These are phyloP conservation scores for Pythium grandisporangium DNA, from an alignment of 352 stramenopile genomes.

Conservation along the genomic window DNA sequence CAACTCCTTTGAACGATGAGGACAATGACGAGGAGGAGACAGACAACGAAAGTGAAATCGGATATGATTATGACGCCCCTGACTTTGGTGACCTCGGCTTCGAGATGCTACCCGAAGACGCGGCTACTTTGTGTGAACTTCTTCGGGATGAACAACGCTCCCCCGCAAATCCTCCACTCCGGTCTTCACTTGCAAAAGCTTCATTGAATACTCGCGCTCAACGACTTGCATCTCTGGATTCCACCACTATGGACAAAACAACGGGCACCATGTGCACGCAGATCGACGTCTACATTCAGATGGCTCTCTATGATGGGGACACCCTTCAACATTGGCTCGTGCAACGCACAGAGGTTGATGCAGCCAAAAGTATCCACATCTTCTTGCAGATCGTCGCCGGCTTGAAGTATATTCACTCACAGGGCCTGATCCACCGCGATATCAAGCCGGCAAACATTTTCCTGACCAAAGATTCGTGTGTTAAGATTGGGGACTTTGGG, in stretches of 20 bases:
- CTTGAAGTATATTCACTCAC: conserved; percentile 66
- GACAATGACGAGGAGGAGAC: conserved; percentile 16
- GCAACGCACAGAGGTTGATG: conserved; percentile 30
- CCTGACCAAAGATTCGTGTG: conserved; percentile 54
- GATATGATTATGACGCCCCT: conserved; percentile 15
- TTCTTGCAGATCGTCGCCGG: conserved; percentile 66
- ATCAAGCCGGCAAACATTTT: conserved; percentile 83
- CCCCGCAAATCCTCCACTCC: too few relatives aligned
- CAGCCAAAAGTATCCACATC: conserved; percentile 49
- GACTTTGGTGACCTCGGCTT: conserved; percentile 52
- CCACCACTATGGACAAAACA: not conserved
- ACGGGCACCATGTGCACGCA: conserved; percentile 40
- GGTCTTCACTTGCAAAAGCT: too few relatives aligned
- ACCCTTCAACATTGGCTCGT: conserved; percentile 80
- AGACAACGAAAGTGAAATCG: conserved; percentile 12
- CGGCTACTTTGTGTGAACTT: not conserved
- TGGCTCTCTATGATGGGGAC: conserved; percentile 90
- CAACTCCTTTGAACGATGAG: conserved; percentile 15
- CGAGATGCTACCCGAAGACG: conserved; percentile 23
- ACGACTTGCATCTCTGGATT: conserved; percentile 20
- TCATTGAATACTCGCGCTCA: conserved; percentile 9
- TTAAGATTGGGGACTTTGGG: conserved; percentile 82
- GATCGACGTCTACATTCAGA: conserved; percentile 89
- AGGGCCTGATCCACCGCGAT: conserved; percentile 67
- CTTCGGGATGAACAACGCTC: conserved; percentile 7